phyloP scores from a whole-genome alignment of 140 eudicot species.

The Oenanthe javanica region DNA sequence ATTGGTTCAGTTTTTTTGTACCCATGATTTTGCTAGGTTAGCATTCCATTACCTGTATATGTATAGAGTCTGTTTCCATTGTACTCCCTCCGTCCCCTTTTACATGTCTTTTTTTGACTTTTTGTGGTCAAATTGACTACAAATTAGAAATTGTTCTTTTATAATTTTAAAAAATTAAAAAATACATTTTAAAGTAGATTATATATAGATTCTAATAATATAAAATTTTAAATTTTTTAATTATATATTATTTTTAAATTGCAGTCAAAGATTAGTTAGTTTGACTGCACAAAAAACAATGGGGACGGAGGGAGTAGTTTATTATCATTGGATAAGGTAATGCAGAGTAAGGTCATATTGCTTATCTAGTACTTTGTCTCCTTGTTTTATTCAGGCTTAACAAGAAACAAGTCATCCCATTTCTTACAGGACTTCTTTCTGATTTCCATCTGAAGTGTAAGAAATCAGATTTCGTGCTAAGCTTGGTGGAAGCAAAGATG shows the following conservation, averaged over 20 bases:
- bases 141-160: too few species aligned
- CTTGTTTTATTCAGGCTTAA: constrained; percentile 57
- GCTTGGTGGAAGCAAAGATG: constrained; percentile 95
- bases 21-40: constrained; percentile 97
- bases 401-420: constrained; percentile 64
- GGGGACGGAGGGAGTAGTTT: neutral
- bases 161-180: too few species aligned
- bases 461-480: constrained; percentile 56
- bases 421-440: constrained; percentile 84
- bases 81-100: too few species aligned
- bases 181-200: too few species aligned
- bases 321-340: neutral
- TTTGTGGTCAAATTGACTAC: too few species aligned
- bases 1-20: constrained; percentile 87
- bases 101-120: too few species aligned
- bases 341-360: neutral
- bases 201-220: too few species aligned
- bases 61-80: neutral
- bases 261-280: too few species aligned
- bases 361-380: constrained; percentile 12
- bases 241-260: too few species aligned
- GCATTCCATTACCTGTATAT: neutral
- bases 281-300: too few species aligned
- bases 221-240: too few species aligned
- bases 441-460: constrained; percentile 78